Base-by-base conservation (phyloP, 371 early-diverging fungal species). In the Zopfochytrium polystomum region DNA sequence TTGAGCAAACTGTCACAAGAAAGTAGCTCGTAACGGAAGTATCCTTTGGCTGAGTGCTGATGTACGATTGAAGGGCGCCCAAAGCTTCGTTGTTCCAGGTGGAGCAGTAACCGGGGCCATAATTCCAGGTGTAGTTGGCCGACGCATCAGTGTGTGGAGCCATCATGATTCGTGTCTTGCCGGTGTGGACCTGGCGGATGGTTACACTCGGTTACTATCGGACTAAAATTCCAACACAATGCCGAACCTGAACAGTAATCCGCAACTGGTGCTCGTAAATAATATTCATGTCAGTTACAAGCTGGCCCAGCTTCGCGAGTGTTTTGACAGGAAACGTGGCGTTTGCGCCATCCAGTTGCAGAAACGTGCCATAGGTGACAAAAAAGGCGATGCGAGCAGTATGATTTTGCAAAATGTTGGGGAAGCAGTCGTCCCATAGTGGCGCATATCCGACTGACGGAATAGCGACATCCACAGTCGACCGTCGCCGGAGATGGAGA, bases 221-320 rank as follows among this genome's bases (percentile, higher is more conserved):
- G n/a, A n/a, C 42, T 13, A 13, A 13, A n/a, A n/a, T 42, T 42
- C 42, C 42, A n/a, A n/a, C 13, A 42, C 20, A n/a, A 13, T 13
- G n/a, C 13, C 42, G n/a, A 42, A 42, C 42, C 42, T 42, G 42
- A 42, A 42, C 42, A n/a, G 42, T 42, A 42, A 42, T 42, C 13
- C 42, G 42, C 42, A 42, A n/a, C 42, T 42, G 42, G 42, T 42
- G 42, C 42, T 42, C 42, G n/a, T n/a, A n/a, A n/a, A n/a, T n/a
- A n/a, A n/a, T n/a, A n/a, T n/a, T n/a, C n/a, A n/a, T n/a, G n/a
- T 42, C 42, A 13, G 42, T 42, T n/a, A 42, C 42, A 42, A 42
- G 13, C 42, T 42, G 42, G 13, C 42, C 42, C 42, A 42, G 42
- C 42, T 42, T 42, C 13, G 42, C 42, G 42, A 42, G 42, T n/a